These are phyloP conservation scores for Rhinocladiella similis DNA, from an alignment of 2,329 filamentous ascomycete species.

Conservation along the genomic window DNA sequence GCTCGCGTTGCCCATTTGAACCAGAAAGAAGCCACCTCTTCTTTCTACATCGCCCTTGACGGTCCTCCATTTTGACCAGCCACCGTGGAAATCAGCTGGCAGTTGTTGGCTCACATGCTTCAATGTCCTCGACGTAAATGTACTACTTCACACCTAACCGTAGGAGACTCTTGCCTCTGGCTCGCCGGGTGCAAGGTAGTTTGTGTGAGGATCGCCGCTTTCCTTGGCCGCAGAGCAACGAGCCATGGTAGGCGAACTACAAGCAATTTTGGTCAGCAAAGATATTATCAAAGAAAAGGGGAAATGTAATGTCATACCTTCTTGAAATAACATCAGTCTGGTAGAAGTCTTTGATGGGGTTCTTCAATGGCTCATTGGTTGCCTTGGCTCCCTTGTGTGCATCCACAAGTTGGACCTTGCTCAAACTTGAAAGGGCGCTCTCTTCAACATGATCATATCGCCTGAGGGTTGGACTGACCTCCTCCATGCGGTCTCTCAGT, in stretches of 20 bases:
- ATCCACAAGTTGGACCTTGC: conserved; percentile 93
- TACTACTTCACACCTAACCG: conserved; percentile 23
- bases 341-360: conserved; percentile 93
- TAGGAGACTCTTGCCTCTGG: conserved; percentile 43
- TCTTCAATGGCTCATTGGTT: conserved; percentile 74
- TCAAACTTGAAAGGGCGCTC: conserved; percentile 69
- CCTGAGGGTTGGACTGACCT: conserved; percentile 87
- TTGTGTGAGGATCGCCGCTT: conserved; percentile 72
- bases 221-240: conserved; percentile 93
- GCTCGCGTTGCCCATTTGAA: too few relatives aligned
- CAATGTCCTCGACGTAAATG: too few relatives aligned
- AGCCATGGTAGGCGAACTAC: conserved; percentile 94
- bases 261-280: neutral
- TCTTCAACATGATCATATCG: conserved; percentile 91
- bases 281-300: conserved; percentile 11
- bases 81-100: too few relatives aligned
- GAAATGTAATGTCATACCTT: conserved; percentile 63
- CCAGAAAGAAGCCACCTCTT: too few relatives aligned
- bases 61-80: too few relatives aligned
- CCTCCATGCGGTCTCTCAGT: conserved; percentile 88
- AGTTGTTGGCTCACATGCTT: too few relatives aligned
- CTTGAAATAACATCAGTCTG: conserved; percentile 96
- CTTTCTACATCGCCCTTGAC: too few relatives aligned
- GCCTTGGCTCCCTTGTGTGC: conserved; percentile 85
- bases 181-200: conserved; percentile 73